Evolutionary conservation across 345 rosid species (phyloP), one percentile per base, ranked within the genome.

Genomic region (Cardiospermum halicacabum): DNA sequence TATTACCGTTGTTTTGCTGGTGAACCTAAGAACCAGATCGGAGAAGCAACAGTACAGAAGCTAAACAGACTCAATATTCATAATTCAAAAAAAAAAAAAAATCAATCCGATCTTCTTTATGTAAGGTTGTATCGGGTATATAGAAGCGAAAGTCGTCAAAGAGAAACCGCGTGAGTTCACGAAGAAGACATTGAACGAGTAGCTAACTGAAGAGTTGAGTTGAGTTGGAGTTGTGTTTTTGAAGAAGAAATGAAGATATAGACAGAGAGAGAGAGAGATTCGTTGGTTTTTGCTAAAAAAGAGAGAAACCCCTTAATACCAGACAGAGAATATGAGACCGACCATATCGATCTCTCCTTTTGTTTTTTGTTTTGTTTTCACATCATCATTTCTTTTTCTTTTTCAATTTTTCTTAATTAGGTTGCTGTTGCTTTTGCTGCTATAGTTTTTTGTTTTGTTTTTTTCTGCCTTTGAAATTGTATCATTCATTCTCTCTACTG

Each of bases 311-410:
- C 78, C 84, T 67, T 66, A 70, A 78, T 78, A 72, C 83, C 86
- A 78, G 83, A 84, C 86, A 78, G 74, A 75, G 72, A 71, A 74
- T 69, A 74, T 65, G 66, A 67, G 74, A 72, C 76, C 60, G 60
- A 68, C 49, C 48, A 42, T 68, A 64, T 68, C 74, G n/a, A 65
- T 68, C 74, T 58, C 54, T 65, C n/a, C n/a, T n/a, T n/a, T n/a
- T n/a, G n/a, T n/a, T n/a, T 74, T 72, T 74, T 71, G 66, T 43
- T 45, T 47, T 47, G 51, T 68, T 55, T 74, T 73, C 71, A 60
- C 47, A 58, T 70, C 75, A 54, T 25, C n/a, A 24, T 9, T 21
- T 26, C 19, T 30, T 54, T 16, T 43, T 58, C 45, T 24, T 21
- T 34, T 26, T 28, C 25, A 9, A 19, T 13, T 8, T 15, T 25